Evolutionary conservation across 768 basidiomycete species (phyloP).

Genomic region (Boletales sp.): DNA sequence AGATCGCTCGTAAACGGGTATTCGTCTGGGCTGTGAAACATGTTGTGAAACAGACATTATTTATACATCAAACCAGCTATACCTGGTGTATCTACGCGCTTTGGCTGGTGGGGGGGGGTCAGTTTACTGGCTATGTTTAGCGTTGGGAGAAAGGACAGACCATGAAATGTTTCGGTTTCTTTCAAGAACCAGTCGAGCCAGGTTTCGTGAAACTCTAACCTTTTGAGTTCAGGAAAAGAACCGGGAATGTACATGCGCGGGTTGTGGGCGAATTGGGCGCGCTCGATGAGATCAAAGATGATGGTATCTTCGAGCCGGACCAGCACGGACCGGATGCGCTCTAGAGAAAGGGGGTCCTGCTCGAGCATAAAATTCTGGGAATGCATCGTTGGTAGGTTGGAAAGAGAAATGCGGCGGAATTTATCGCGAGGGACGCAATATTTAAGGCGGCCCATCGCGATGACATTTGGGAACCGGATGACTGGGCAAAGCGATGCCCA

Average conservation of each 20-base stretch:
- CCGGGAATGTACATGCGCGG: constrained; percentile 81
- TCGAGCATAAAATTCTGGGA: constrained; percentile 66
- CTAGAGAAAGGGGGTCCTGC: constrained; percentile 78
- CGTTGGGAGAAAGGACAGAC: constrained; percentile 42
- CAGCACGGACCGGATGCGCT: constrained; percentile 82
- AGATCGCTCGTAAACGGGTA: constrained; percentile 88
- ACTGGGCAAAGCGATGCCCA: too few species aligned
- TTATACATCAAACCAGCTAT: constrained; percentile 6
- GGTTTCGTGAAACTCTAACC: constrained; percentile 73
- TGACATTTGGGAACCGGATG: too few species aligned
- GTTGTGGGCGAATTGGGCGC: constrained; percentile 95
- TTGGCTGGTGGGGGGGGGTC: constrained; percentile 57
- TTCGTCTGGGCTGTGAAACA: constrained; percentile 80
- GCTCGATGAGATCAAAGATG: constrained; percentile 95
- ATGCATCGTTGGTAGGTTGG: constrained; percentile 38
- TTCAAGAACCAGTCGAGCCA: constrained; percentile 99
- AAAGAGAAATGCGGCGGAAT: not conserved
- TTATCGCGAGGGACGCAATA: not conserved
- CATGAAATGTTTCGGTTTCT: constrained; percentile 93
- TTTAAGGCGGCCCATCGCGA: too few species aligned
- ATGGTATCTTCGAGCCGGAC: constrained; percentile 96
- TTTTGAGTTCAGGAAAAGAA: constrained; percentile 72
- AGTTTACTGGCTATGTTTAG: constrained; percentile 4
- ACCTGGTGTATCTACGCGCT: constrained; percentile 94
- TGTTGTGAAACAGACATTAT: too few species aligned